A percentile compares a stretch with the other conserved stretches of the same genome.
phyloP scores from a whole-genome alignment of 2,329 filamentous ascomycete species.

The Curvularia spicifera region DNA sequence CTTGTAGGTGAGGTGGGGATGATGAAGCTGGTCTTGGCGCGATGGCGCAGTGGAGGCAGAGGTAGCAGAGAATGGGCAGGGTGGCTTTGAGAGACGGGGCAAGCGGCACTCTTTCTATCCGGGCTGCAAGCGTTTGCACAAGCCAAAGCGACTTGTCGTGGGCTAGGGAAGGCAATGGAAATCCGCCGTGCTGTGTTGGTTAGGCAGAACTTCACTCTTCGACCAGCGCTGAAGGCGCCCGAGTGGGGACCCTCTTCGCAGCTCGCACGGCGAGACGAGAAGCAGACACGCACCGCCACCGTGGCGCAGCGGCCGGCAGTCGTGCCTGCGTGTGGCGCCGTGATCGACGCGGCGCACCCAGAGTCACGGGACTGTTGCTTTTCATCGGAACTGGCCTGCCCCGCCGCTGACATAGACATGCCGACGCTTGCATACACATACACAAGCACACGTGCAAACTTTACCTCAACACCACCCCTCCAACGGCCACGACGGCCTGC shows the following conservation, averaged over 20 bases:
- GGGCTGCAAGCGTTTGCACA: constrained; percentile 1
- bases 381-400: neutral
- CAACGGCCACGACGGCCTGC: constrained; percentile 16
- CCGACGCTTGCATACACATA: neutral
- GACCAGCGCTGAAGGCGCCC: neutral
- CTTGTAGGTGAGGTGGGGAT: constrained; percentile 24
- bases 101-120: neutral
- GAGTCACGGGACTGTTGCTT: constrained; percentile 3
- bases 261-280: neutral
- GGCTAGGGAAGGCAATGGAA: constrained; percentile 34
- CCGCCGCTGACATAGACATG: too few relatives aligned
- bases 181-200: neutral
- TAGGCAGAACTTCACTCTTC: constrained; percentile 13
- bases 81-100: neutral
- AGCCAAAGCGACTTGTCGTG: constrained; percentile 3
- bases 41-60: constrained; percentile 8
- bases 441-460: neutral
- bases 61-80: constrained; percentile 6
- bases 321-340: neutral
- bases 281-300: neutral
- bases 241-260: constrained; percentile 5
- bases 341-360: neutral
- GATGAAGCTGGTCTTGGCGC: constrained; percentile 18
- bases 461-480: neutral
- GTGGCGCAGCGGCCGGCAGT: neutral